Percentiles rank a stretch among this genome's conserved stretches.
These are phyloP conservation scores for Vanderwaltozyma yarrowii DNA, from an alignment of 805 yeast genomes.

Conservation along the genomic window DNA sequence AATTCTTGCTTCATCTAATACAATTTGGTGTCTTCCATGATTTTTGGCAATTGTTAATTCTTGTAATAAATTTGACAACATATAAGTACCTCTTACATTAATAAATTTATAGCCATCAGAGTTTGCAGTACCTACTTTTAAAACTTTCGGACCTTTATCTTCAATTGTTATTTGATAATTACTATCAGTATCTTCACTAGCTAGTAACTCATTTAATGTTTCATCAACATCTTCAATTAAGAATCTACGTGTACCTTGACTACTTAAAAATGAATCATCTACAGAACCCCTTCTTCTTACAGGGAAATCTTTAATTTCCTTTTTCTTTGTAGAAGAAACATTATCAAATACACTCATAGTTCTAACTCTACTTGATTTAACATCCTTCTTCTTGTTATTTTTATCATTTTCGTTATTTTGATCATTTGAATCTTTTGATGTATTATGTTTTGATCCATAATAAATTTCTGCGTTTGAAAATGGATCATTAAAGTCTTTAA, in stretches of 20 bases:
- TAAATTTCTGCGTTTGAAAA: slow-evolving; percentile 56
- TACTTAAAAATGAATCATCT: slow-evolving; percentile 35
- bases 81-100: slow-evolving; percentile 78
- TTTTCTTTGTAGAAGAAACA: slow-evolving; percentile 15
- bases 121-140: slow-evolving; percentile 70
- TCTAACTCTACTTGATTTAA: slow-evolving; percentile 39
- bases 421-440: no score
- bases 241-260: slow-evolving; percentile 36
- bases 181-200: slow-evolving; percentile 74
- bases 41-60: slow-evolving; percentile 81
- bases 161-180: slow-evolving; percentile 80
- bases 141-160: slow-evolving; percentile 76
- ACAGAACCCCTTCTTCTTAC: slow-evolving; percentile 44
- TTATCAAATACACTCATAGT: slow-evolving; percentile 42
- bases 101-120: slow-evolving; percentile 69
- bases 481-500: slow-evolving; percentile 48
- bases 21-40: slow-evolving; percentile 66
- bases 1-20: slow-evolving; percentile 72
- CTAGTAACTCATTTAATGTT: slow-evolving; percentile 58
- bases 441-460: slow-evolving; percentile 55
- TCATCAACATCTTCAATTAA: slow-evolving; percentile 66
- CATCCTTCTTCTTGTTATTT: slow-evolving; percentile 17
- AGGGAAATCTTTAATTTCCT: slow-evolving; percentile 5
- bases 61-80: slow-evolving; percentile 77
- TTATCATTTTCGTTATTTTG: no score